A percentile compares a stretch with the other conserved stretches of the same genome.
These are phyloP conservation scores for Sisymbrium altissimum DNA, from an alignment of 345 rosid species.

Conservation along the genomic window DNA sequence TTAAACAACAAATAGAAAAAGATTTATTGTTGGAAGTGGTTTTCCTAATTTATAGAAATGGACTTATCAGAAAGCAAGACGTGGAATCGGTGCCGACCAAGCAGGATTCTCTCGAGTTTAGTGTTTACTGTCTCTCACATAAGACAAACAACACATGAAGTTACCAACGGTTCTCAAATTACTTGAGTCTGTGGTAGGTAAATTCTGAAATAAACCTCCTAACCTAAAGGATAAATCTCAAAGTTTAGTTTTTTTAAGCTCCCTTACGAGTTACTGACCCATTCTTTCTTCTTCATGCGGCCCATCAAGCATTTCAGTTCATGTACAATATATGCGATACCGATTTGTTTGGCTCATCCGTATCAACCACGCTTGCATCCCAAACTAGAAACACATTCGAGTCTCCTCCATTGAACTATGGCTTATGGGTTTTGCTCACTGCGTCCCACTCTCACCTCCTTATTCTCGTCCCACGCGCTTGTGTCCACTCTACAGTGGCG, in stretches of 20 bases:
- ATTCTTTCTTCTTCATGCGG: neutral
- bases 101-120: neutral
- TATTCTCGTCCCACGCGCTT: conserved; percentile 13
- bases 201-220: too few relatives aligned
- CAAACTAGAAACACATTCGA: neutral
- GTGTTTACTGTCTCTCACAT: neutral
- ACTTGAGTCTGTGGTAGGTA: neutral
- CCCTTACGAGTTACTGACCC: neutral
- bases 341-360: too few relatives aligned
- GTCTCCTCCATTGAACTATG: conserved; percentile 16
- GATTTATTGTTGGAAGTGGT: neutral
- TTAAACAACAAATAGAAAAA: neutral
- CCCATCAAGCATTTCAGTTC: too few relatives aligned
- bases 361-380: neutral
- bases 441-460: neutral
- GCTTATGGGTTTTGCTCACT: conserved; percentile 15
- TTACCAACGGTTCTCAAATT: too few relatives aligned
- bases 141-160: neutral
- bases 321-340: too few relatives aligned
- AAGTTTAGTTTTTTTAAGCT: neutral
- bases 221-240: neutral
- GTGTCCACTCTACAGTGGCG: conserved; percentile 11
- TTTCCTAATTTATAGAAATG: neutral
- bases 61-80: neutral
- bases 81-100: neutral